Conservation (phyloP, 345 rosid species). For the Stellera chamaejasme region DNA sequence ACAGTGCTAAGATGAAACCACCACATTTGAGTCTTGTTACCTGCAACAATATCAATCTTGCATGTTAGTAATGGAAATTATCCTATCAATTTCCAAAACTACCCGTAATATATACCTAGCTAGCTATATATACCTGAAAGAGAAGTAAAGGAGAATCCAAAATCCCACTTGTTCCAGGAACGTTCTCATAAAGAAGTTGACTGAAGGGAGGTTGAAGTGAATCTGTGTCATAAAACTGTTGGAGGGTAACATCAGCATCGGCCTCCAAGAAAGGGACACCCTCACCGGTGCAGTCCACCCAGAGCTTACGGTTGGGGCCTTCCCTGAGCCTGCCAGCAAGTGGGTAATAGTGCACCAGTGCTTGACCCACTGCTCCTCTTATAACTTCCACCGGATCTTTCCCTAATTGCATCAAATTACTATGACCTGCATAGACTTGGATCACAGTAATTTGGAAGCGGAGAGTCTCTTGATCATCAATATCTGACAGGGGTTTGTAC, state of each 20-base stretch:
- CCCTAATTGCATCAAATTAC: slow-evolving; percentile 10
- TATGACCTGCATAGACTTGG: neutral
- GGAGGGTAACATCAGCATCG: slow-evolving; percentile 38
- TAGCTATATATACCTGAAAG: no score
- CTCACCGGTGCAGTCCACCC: slow-evolving; percentile 51
- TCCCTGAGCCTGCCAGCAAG: slow-evolving; percentile 52
- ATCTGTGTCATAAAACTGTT: slow-evolving; percentile 23
- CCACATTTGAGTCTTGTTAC: slow-evolving; percentile 40
- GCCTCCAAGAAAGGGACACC: slow-evolving; percentile 46
- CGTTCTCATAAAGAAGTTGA: slow-evolving; percentile 39
- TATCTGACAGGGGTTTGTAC: neutral
- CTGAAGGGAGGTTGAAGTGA: slow-evolving; percentile 43
- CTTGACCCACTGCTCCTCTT: slow-evolving; percentile 25
- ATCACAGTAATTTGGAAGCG: neutral
- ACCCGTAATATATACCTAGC: no score
- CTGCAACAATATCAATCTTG: slow-evolving; percentile 8
- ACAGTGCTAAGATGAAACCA: slow-evolving; percentile 36
- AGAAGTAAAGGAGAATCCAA: slow-evolving; percentile 36
- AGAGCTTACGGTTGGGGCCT: slow-evolving; percentile 31
- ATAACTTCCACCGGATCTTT: slow-evolving; percentile 36
- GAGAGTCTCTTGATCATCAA: neutral
- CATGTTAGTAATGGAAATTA: no score
- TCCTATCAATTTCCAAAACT: no score
- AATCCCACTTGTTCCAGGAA: slow-evolving; percentile 35
- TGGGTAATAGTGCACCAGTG: slow-evolving; percentile 45